phyloP scores from a whole-genome alignment of 495 filamentous ascomycete genomes.

The Aspergillus bertholletiae region DNA sequence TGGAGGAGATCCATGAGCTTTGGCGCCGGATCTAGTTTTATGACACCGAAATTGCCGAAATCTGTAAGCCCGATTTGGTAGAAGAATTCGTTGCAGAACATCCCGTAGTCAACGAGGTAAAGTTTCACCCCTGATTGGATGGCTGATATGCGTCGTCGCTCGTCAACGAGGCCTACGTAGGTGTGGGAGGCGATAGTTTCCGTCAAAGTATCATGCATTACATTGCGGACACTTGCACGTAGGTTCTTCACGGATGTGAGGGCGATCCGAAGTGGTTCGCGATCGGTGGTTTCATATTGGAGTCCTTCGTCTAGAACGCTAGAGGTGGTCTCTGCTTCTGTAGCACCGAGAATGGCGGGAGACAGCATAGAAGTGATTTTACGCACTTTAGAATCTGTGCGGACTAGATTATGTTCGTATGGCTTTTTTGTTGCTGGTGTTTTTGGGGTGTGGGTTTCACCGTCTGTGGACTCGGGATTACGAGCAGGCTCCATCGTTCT shows the following conservation, averaged over 20 bases:
- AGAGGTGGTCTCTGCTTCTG: conserved; percentile 14
- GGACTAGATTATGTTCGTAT: conserved; percentile 85
- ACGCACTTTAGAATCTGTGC: conserved; percentile 83
- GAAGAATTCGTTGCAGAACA: conserved; percentile 85
- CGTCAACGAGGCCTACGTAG: conserved; percentile 92
- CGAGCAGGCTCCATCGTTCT: conserved; percentile 30
- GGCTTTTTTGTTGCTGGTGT: conserved; percentile 53
- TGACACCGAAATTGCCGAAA: conserved; percentile 90
- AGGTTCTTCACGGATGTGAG: conserved; percentile 80
- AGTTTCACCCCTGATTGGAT: conserved; percentile 93
- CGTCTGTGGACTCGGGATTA: conserved; percentile 17
- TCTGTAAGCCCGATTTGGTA: conserved; percentile 96
- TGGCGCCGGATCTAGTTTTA: conserved; percentile 74
- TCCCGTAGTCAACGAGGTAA: conserved; percentile 91
- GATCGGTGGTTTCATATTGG: conserved; percentile 69
- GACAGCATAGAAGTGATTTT: conserved; percentile 96
- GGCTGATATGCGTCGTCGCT: conserved; percentile 78
- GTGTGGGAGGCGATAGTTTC: conserved; percentile 87
- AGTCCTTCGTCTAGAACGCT: conserved; percentile 43
- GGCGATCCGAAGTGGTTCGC: conserved; percentile 63
- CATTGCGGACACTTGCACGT: conserved; percentile 72
- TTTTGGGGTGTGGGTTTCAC: conserved; percentile 20
- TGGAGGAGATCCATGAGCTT: conserved; percentile 65
- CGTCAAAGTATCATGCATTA: conserved; percentile 85
- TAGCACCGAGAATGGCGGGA: conserved; percentile 29